Percentiles rank a stretch among this genome's conserved stretches.
These are phyloP conservation scores for Plasmodium berghei DNA, from an alignment of 169 alveolate genomes.

Conservation along the genomic window DNA sequence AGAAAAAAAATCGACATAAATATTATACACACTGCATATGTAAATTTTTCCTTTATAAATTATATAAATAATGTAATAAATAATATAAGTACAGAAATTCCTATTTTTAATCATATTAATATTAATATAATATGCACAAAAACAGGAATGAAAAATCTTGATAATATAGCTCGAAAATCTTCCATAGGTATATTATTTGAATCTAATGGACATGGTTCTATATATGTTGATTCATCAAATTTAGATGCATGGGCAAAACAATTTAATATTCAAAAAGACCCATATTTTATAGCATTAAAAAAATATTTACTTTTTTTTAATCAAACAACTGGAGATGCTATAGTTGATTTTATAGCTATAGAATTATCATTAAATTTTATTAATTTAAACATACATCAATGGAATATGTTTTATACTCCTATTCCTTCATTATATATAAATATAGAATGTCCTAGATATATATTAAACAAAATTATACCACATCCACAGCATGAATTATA, in stretches of 20 bases:
- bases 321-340: conserved; percentile 78
- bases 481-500: conserved; percentile 78
- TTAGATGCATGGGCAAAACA: conserved; percentile 41
- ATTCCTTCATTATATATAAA: conserved; percentile 77
- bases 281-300: conserved; percentile 43
- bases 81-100: background rate
- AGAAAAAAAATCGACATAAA: conserved; percentile 43
- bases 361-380: conserved; percentile 77
- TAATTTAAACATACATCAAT: conserved; percentile 62
- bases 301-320: conserved; percentile 66
- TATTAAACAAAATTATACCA: conserved; percentile 40
- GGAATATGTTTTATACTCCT: conserved; percentile 75
- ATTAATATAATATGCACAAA: conserved; percentile 75
- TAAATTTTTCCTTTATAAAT: conserved; percentile 24
- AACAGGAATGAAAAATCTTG: conserved; percentile 81
- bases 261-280: conserved; percentile 15
- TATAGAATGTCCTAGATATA: conserved; percentile 38
- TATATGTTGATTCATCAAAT: conserved; percentile 26
- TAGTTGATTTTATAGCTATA: conserved; percentile 78
- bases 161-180: conserved; percentile 65
- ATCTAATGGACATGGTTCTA: conserved; percentile 85
- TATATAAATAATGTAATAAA: conserved; percentile 24
- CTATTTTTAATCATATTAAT: conserved; percentile 45
- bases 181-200: conserved; percentile 81
- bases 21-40: conserved; percentile 70